Evolutionary conservation across 108 stramenopile species (phyloP).

Genomic region (Cylindrotheca closterium): DNA sequence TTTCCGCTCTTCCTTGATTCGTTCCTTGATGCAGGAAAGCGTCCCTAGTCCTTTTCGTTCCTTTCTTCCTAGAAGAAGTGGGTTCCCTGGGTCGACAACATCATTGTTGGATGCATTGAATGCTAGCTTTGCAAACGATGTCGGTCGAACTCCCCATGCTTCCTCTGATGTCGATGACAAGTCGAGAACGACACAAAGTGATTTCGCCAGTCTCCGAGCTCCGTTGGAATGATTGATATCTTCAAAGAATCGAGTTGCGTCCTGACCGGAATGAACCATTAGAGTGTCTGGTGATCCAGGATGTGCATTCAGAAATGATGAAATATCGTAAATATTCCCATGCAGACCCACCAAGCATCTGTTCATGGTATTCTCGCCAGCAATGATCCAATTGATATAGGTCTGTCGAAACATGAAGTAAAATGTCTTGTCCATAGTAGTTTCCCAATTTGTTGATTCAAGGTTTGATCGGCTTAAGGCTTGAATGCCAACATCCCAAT

Average conservation of each 20-base stretch:
- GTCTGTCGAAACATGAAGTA: conserved; percentile 74
- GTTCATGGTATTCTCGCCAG: conserved; percentile 60
- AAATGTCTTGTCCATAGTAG: conserved; percentile 65
- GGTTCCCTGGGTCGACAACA: conserved; percentile 9
- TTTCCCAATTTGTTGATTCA: conserved; percentile 6
- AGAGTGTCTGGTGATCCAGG: conserved; percentile 93
- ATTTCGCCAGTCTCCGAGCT: conserved; percentile 58
- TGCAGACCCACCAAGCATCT: conserved; percentile 86
- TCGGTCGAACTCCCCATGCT: conserved; percentile 30
- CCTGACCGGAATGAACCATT: conserved; percentile 85
- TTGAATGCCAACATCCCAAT: conserved; percentile 65
- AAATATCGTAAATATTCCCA: conserved; percentile 89
- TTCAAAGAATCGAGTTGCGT: conserved; percentile 90
- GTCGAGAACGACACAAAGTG: conserved; percentile 65
- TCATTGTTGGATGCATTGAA: not conserved
- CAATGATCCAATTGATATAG: conserved; percentile 72
- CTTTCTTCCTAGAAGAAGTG: conserved; percentile 16
- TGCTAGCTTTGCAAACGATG: conserved; percentile 9
- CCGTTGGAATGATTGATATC: conserved; percentile 80
- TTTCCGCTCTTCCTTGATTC: conserved; percentile 13
- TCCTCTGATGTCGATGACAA: conserved; percentile 28
- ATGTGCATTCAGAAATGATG: conserved; percentile 84
- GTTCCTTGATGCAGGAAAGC: conserved; percentile 3
- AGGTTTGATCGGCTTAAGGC: conserved; percentile 53
- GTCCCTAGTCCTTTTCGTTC: conserved; percentile 14